Evolutionary conservation across 306 rosid species (phyloP).

Genomic region (Trifolium pratense): DNA sequence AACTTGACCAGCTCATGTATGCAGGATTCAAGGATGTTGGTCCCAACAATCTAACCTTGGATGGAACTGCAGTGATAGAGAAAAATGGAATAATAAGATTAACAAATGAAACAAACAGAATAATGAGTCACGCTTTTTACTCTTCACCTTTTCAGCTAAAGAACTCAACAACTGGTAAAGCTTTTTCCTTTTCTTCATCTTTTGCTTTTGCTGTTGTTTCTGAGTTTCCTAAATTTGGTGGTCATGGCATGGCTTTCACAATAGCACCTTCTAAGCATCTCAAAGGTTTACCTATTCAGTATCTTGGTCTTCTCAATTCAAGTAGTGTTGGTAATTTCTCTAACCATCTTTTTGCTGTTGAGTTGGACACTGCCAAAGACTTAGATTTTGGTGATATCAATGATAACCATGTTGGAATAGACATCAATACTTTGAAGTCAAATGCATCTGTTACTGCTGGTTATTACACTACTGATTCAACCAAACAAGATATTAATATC

Average conservation of each 20-base stretch:
- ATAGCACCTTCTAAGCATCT: slow-evolving; percentile 20
- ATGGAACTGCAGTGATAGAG: slow-evolving; percentile 56
- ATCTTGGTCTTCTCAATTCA: slow-evolving; percentile 70
- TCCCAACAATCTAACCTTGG: slow-evolving; percentile 57
- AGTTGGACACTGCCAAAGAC: slow-evolving; percentile 83
- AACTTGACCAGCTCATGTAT: slow-evolving; percentile 48
- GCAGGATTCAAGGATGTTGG: slow-evolving; percentile 62
- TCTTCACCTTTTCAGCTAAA: slow-evolving; percentile 54
- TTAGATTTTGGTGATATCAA: slow-evolving; percentile 76
- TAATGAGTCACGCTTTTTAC: slow-evolving; percentile 64
- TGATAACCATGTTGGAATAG: slow-evolving; percentile 82
- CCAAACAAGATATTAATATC: slow-evolving; percentile 46
- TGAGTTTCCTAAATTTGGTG: neutral
- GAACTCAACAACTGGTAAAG: slow-evolving; percentile 46
- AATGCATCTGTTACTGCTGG: slow-evolving; percentile 54
- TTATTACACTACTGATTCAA: slow-evolving; percentile 44
- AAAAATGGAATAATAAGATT: slow-evolving; percentile 58
- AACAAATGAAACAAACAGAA: slow-evolving; percentile 66
- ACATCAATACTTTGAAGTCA: slow-evolving; percentile 69
- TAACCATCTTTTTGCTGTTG: slow-evolving; percentile 74
- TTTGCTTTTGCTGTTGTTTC: neutral
- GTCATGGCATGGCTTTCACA: neutral
- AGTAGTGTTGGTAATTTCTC: slow-evolving; percentile 58
- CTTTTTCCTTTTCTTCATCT: neutral
- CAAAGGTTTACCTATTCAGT: slow-evolving; percentile 70